Percentiles rank a stretch among this genome's conserved stretches.
These are phyloP conservation scores for Colletotrichum tabaci DNA, from an alignment of 2,329 filamentous ascomycete genomes.

Conservation along the genomic window DNA sequence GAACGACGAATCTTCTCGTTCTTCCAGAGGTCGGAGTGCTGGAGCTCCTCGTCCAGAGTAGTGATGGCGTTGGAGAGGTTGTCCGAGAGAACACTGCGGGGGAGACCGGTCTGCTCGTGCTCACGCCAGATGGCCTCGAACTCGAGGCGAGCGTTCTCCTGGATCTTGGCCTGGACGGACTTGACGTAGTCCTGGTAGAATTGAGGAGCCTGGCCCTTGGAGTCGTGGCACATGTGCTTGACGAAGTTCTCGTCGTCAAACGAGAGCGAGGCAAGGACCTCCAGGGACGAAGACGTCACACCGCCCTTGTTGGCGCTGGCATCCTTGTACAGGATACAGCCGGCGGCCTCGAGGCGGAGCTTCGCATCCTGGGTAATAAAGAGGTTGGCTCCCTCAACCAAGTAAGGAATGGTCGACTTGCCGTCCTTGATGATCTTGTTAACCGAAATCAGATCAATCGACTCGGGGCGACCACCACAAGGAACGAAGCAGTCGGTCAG, in stretches of 20 bases:
- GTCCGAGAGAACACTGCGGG: slow-evolving; percentile 91
- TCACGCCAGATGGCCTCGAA: slow-evolving; percentile 99
- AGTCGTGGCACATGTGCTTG: slow-evolving; percentile 92
- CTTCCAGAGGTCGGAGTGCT: slow-evolving; percentile 92
- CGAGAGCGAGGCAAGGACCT: slow-evolving; percentile 93
- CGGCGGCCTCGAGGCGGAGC: slow-evolving; percentile 93
- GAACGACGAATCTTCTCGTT: slow-evolving; percentile 83
- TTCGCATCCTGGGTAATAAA: slow-evolving; percentile 99
- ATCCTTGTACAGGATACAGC: slow-evolving; percentile 96
- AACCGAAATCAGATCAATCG: slow-evolving; percentile 91
- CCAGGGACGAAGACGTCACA: slow-evolving; percentile 96
- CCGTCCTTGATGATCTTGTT: slow-evolving; percentile 91
- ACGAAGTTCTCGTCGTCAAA: slow-evolving; percentile 93
- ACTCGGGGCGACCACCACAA: slow-evolving; percentile 96
- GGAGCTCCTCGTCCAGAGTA: slow-evolving; percentile 95
- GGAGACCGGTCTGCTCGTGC: slow-evolving; percentile 83
- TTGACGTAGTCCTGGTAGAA: slow-evolving; percentile 97
- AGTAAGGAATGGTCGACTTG: slow-evolving; percentile 90
- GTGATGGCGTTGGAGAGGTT: slow-evolving; percentile 93
- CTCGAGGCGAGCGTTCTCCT: slow-evolving; percentile 91
- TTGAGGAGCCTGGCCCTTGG: slow-evolving; percentile 79
- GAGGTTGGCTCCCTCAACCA: slow-evolving; percentile 97
- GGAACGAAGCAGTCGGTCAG: slow-evolving; percentile 93
- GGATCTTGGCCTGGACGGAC: slow-evolving; percentile 91
- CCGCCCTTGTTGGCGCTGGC: slow-evolving; percentile 99